Base-by-base conservation (phyloP, 2,329 filamentous ascomycete species). In the Fusarium continuum region DNA sequence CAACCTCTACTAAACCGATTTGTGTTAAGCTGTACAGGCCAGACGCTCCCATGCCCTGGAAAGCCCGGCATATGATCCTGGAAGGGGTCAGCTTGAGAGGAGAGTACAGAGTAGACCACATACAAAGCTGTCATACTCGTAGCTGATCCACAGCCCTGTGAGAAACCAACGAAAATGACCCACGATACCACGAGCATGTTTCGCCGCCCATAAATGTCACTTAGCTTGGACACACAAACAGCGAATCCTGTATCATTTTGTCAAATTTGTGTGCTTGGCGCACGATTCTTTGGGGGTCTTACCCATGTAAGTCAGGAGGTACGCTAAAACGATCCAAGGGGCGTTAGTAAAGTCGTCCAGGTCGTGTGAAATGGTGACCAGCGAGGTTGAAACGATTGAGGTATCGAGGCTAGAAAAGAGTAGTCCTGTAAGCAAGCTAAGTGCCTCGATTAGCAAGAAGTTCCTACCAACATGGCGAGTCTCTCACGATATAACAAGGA, bases 21-120 rank as follows among this genome's bases (percentile, higher is more conserved):
- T 88, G 83, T 2, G 83, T 82, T 35, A 88, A 73, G 61, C 84
- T 86, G 71, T 88, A 89, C 20, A 88, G 74, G 0, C 86, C 86
- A 8, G 86, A 85, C 3, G 84, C 86, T 1, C 86, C 86, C 36
- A 88, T 79, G 5, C 85, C 85, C 54, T 88, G 85, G 13, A 88
- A 81, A 1, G 83, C 83, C 17, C 85, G 82, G 54, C 80, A 88
- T 13, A 85, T 67, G 41, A 88, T 87, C 2, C 85, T 87, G 48
- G 20, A 36, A 17, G 53, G 5, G 40, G 56, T 73, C 49, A 75
- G 69, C 49, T 22, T 34, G 32, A 39, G 20, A 31, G 23, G 9
- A 54, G 29, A 31, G 34, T 10, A 55, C 40, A 52, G 36, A 38
- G 8, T 4, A 45, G 35, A 22, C 29, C 47, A 70, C 80, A 38